A percentile compares a stretch with the other conserved stretches of the same genome.
Conservation (phyloP, 371 early-diverging fungal genomes). For the Massospora cicadina region DNA sequence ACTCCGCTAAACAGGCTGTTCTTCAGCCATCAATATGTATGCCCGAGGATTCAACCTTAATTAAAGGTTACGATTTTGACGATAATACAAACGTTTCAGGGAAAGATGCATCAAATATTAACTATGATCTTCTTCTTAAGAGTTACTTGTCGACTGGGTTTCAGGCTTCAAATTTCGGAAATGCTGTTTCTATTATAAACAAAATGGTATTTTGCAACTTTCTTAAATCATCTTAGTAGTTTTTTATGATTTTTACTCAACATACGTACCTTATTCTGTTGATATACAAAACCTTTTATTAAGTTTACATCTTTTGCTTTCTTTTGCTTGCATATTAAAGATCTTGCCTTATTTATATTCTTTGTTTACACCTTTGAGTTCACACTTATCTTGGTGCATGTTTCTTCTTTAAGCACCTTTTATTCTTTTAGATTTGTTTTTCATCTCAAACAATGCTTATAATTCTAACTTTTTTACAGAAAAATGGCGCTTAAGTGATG, state of each 20-base stretch:
- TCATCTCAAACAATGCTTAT: not conserved
- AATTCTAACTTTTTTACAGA: slow-evolving; percentile 24
- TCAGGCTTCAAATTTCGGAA: slow-evolving; percentile 77
- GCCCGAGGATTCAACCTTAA: slow-evolving; percentile 40
- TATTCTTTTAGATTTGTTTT: slow-evolving; percentile 15
- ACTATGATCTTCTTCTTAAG: slow-evolving; percentile 40
- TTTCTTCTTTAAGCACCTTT: slow-evolving; percentile 88
- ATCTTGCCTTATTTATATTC: not conserved
- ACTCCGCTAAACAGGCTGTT: slow-evolving; percentile 27
- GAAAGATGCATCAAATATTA: slow-evolving; percentile 6
- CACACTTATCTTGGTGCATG: not conserved
- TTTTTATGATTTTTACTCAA: not conserved
- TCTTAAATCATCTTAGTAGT: not conserved
- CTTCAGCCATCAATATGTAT: slow-evolving; percentile 46
- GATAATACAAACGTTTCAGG: slow-evolving; percentile 29
- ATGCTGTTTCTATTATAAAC: slow-evolving; percentile 75
- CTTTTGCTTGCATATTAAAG: not conserved
- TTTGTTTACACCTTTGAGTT: not conserved
- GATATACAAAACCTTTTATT: not conserved
- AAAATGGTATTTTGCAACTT: slow-evolving; percentile 43
- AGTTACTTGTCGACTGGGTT: slow-evolving; percentile 71
- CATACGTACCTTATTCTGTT: no score
- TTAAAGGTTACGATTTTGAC: slow-evolving; percentile 83
- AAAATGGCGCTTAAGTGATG: slow-evolving; percentile 73
- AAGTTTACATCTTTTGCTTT: not conserved